A percentile compares a stretch with the other conserved stretches of the same genome.
These are phyloP conservation scores for Tetracladium maxilliforme DNA, from an alignment of 2,329 filamentous ascomycete genomes.

Conservation along the genomic window DNA sequence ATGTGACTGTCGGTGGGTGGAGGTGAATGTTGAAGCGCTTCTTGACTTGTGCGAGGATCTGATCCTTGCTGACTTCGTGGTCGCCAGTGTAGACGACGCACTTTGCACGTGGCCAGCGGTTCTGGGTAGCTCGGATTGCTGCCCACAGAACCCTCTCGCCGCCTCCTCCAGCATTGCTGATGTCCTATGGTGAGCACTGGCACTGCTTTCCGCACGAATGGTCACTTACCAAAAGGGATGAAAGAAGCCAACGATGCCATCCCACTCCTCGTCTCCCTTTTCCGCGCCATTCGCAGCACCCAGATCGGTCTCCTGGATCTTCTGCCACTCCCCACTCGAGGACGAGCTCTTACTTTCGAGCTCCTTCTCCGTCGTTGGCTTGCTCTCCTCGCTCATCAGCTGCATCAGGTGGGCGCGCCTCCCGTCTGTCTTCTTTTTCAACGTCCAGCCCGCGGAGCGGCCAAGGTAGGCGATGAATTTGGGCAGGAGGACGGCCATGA, in stretches of 20 bases:
- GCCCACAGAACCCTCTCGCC: constrained; percentile 95
- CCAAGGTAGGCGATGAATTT: constrained; percentile 22
- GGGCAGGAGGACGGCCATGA: constrained; percentile 22
- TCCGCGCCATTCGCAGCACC: constrained; percentile 26
- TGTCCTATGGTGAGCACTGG: constrained; percentile 4
- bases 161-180: constrained; percentile 84
- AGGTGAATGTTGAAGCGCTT: constrained; percentile 87
- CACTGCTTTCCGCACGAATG: constrained; percentile 1
- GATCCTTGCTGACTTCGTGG: constrained; percentile 68
- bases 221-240: constrained; percentile 78
- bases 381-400: constrained; percentile 25
- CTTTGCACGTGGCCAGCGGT: constrained; percentile 74
- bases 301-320: constrained; percentile 26
- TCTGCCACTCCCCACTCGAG: constrained; percentile 1
- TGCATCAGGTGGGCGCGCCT: constrained; percentile 42
- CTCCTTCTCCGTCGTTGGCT: constrained; percentile 9
- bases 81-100: constrained; percentile 94
- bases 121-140: constrained; percentile 80
- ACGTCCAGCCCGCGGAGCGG: constrained; percentile 38
- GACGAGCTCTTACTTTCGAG: background rate
- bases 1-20: constrained; percentile 66
- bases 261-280: constrained; percentile 46
- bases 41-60: constrained; percentile 66
- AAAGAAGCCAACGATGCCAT: constrained; percentile 86
- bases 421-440: constrained; percentile 48